Conservation (phyloP, 23 red algal species). For the Gracilaria caudata region DNA sequence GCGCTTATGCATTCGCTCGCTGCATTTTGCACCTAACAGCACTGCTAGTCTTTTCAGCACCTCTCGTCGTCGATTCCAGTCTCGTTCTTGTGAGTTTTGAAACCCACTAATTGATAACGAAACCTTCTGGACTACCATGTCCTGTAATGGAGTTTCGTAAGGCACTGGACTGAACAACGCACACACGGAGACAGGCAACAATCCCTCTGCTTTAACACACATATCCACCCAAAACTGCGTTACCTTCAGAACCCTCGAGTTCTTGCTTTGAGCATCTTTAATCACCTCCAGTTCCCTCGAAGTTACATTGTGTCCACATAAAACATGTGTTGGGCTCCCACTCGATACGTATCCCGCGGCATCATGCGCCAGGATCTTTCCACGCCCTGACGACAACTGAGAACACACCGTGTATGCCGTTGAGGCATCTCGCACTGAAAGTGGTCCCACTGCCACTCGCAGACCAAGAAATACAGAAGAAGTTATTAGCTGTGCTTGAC, state of each 20-base stretch:
- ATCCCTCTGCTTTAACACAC: conserved; percentile 23
- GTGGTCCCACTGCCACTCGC: conserved; percentile 49
- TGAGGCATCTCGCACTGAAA: conserved; percentile 20
- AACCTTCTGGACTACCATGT: conserved; percentile 19
- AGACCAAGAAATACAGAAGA: conserved; percentile 46
- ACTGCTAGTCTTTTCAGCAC: conserved; percentile 42
- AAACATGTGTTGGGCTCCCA: conserved; percentile 47
- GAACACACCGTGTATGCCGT: neutral
- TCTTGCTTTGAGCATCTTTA: conserved; percentile 20
- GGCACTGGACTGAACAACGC: conserved; percentile 42
- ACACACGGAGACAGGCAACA: conserved; percentile 28
- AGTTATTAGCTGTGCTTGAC: conserved; percentile 17
- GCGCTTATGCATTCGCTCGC: conserved; percentile 31
- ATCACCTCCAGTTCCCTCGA: conserved; percentile 18
- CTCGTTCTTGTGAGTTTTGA: conserved; percentile 21
- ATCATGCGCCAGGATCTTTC: conserved; percentile 57
- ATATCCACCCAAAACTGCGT: conserved; percentile 53
- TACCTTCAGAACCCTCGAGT: conserved; percentile 44
- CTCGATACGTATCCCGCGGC: conserved; percentile 39
- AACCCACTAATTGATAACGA: conserved; percentile 41
- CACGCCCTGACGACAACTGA: conserved; percentile 38
- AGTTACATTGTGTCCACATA: conserved; percentile 25
- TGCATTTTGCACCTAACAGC: conserved; percentile 42
- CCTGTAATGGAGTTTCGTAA: conserved; percentile 28
- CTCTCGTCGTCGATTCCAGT: conserved; percentile 58